Evolutionary conservation across 176 grass and related monocot genomes (phyloP), one percentile per base, ranked within the genome.

Genomic region (Carex littledalei): DNA sequence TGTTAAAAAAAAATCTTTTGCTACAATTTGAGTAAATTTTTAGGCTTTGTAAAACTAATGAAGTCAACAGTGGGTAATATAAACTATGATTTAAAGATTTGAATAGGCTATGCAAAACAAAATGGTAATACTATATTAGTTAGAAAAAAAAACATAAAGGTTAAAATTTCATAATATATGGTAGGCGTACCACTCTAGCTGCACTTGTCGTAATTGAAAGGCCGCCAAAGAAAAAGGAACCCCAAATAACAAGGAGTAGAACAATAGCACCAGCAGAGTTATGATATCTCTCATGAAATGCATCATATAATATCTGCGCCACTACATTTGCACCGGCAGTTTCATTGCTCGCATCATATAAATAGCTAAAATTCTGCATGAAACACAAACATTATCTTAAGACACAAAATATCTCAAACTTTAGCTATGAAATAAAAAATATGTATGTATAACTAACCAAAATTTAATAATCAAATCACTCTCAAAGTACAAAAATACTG

Each of bases 131-230:
- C 29, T 47, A 47, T 47, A 47, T 47, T 45, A 45, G 6, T 21
- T 32, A 29, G 47, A 17, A 78, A 31, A 56, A 32, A 56, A 56
- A 31, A 56, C 5, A 31, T 11, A 69, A 56, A 78, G 47, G 18
- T 78, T 15, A 29, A 43, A 14, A 15, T 7, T 26, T 18, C 8
- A 81, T 61, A 39, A 39, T 63, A 81, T 16, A 39, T 81, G 7
- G 0, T 22, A 2, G 15, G 5, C 62, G 54, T 92, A 90, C 93
- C 87, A 99, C 96, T 75, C 93, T 86, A 4, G 96, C 91, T n/a
- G 96, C 96, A 57, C 96, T 99, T 3, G 96, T 99, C 18, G 96
- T 99, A 88, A 99, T 99, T 63, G 93, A 99, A 67, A 99, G 93
- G 4, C 96, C 96, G 68, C 96, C 96, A 78, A 99, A 99, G 91